Base-by-base conservation (phyloP, 2,329 filamentous ascomycete species). In the Verruconis gallopava region DNA sequence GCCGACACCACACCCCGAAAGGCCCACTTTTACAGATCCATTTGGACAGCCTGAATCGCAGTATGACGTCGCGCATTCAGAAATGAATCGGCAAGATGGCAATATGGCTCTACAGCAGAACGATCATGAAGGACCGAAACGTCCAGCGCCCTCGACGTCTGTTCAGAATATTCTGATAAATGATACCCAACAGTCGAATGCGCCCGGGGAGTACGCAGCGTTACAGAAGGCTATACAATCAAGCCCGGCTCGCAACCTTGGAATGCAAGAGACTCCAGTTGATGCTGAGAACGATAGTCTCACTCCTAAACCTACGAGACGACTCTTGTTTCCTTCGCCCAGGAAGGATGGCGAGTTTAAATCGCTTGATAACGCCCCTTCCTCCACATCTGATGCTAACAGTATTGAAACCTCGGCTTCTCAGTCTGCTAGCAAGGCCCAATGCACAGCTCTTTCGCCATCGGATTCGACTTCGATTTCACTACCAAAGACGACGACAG, bases 261-360 rank as follows among this genome's bases (percentile, higher is more conserved):
- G 67, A 44, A 63, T 56, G 37, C 65, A 64, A 38, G 57, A 62
- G 39, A 59, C 64, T 14, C 65, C 67, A 2, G 65, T 72, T 46
- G 65, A 75, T 71, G 25, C 18, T 18, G 14, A 9, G 12, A 13
- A 9, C 37, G 37, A 38, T 12, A 38, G 21, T 15, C 38, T 49
- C 53, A 76, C 73, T 3, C 73, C 74, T 2, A 75, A 68, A 52
- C 69, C 73, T 17, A 86, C 81, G 1, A 71, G 81, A 46, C 71
- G 85, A 44, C 60, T 88, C 2, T 67, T 91, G 1, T 91, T 91
- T 53, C 81, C 84, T 1, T 86, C 81, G 0, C 83, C 83, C 2
- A 71, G 77, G 34, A 81, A 80, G 49, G 72, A 76, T 21, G 73
- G 71, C 25, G 67, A 74, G 36, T 62, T 70, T 1, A 84, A 77